These are phyloP conservation scores for Physocladia obscura DNA, from an alignment of 192 early-diverging fungal genomes.

Conservation along the genomic window DNA sequence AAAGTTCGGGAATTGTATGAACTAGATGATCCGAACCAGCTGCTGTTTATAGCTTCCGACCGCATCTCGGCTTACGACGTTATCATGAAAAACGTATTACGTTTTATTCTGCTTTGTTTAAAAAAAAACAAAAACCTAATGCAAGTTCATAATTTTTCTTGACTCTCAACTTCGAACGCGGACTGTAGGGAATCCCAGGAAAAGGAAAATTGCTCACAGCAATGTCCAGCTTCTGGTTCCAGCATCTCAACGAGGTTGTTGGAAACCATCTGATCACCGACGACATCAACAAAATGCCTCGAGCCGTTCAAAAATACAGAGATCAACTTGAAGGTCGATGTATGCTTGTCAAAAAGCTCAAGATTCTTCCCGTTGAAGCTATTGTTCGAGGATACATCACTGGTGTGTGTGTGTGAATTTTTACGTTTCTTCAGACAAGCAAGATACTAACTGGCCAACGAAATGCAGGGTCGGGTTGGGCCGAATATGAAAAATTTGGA, in stretches of 20 bases:
- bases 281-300: conserved; percentile 91
- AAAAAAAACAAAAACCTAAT: not conserved
- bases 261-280: conserved; percentile 95
- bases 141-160: not conserved
- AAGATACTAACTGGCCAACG: not conserved
- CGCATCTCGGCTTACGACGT: conserved; percentile 98
- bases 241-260: conserved; percentile 80
- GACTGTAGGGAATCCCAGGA: conserved; percentile 76
- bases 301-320: conserved; percentile 79
- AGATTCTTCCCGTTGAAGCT: conserved; percentile 93
- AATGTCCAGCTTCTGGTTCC: conserved; percentile 95
- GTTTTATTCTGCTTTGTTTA: too few species aligned
- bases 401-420: conserved; percentile 42
- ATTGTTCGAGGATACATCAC: conserved; percentile 98
- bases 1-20: conserved; percentile 97
- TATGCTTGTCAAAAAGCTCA: conserved; percentile 88
- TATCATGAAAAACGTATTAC: conserved; percentile 97
- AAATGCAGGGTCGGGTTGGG: conserved; percentile 81
- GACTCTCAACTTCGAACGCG: too few species aligned
- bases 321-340: conserved; percentile 85
- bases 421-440: not conserved
- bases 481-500: conserved; percentile 88
- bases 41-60: conserved; percentile 98
- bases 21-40: conserved; percentile 70
- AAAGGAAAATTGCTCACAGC: conserved; percentile 98